Evolutionary conservation across 1,139 yeast species (phyloP), one percentile per base, ranked within the genome.

Genomic region (Debaryomyces fabryi): DNA sequence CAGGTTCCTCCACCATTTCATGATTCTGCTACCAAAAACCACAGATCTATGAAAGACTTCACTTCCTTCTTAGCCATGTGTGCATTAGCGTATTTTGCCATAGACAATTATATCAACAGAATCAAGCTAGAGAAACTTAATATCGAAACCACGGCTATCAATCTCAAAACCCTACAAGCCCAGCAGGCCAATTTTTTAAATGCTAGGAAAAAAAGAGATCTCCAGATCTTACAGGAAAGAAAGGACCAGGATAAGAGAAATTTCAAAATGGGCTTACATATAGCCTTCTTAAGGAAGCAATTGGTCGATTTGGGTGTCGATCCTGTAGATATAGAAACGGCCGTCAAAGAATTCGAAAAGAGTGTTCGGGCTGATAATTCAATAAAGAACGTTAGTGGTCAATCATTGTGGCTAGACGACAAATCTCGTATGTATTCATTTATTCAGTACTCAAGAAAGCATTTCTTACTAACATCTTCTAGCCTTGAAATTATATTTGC

Each of bases 271-370:
- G 75, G 81, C 7, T 66, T 84, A 58, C 90, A 85, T 59, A 72
- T 85, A 38, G 88, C 88, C 1, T 64, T 85, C 59, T 67, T 85
- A 36, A 69, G 87, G 46, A 74, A 82, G 55, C 89, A 85, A 60
- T 67, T 85, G 48, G 52, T 63, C 5, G 85, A 83, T 8, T 57
- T 64, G 4, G 86, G 85, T 0, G 53, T 75, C 8, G 75, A 73
- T n/a, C 88, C 90, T 2, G 65, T 69, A 12, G 71, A 71, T 18
- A 74, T 85, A 21, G 83, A 82, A 2, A 67, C 69, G 15, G 87
- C 82, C 1, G 55, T 81, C 6, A 67, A 63, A 20, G 83, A 79
- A 52, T 85, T 81, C 58, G 86, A 83, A 52, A 69, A 71, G 45
- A 73, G 69, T 48, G 86, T 83, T 13, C 78, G 72, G 59, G 74